Base-by-base conservation (phyloP, 768 basidiomycete genomes). In the Naganishia randhawae region DNA sequence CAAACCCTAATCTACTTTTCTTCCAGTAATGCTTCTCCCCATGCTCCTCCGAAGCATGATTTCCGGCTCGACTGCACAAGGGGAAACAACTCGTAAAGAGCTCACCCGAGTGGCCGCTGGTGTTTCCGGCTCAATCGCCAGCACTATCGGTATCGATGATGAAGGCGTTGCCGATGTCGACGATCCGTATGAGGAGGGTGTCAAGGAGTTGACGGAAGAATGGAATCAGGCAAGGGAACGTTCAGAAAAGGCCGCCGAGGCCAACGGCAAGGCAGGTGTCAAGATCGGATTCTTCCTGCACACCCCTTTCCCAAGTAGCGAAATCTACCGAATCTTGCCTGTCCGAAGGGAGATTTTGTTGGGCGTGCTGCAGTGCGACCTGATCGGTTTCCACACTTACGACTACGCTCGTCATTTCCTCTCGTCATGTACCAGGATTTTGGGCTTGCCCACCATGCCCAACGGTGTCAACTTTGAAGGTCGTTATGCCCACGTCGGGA, bases 341-440 rank as follows among this genome's bases (percentile, higher is more conserved):
- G 96, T 99, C 39, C 89, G 96, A 57, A 87, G 93, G 66, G 96
- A 99, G 81, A 98, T 99, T 71, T 83, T 99, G n/a, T 87, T 97
- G 39, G 96, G 96, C 33, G 85, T 97, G 50, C 84, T 98, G 16
- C 92, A 94, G 80, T 97, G 91, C 75, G 95, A 99, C 77, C 85
- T 99, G 70, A 92, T 99, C 75, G 96, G 96, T 16, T 99, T 98
- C 86, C 96, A 99, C 83, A 99, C 96, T 10, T 99, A 95, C 81
- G 96, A 99, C 81, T 99, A 99, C 76, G 96, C 96, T 1, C 93
- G 96, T 48, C 96, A 99, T 81, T 99, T 99, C 86, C 85, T 99
- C 55, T 98, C 95, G 9, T 95, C 92, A 50, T 97, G 94, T 81
- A 97, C 96, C 1, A 89, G 96, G 51, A 95, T 99, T 72, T 87